Conservation (phyloP, 257 asterid species). For the Solanum medicagineum region DNA sequence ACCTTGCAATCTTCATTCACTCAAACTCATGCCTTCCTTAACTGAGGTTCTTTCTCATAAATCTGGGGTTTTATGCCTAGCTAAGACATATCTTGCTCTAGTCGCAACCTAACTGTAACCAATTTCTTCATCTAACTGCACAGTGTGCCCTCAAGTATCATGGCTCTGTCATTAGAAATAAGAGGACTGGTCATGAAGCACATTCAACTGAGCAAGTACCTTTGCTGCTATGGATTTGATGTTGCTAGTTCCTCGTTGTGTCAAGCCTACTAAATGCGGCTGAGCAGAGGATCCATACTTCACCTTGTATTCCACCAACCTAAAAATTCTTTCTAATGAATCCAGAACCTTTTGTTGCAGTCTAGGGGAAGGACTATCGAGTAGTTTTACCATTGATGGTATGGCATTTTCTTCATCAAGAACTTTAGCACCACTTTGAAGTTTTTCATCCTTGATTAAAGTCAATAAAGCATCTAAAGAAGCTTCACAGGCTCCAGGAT, state of each 20-base stretch:
- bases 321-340: conserved; percentile 43
- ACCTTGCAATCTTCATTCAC: neutral
- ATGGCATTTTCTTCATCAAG: conserved; percentile 42
- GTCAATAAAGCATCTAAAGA: conserved; percentile 58
- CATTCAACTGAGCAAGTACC: conserved; percentile 45
- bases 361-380: conserved; percentile 24
- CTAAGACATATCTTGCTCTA: neutral
- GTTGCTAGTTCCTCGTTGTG: conserved; percentile 35
- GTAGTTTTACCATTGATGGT: conserved; percentile 29
- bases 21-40: neutral
- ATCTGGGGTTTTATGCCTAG: neutral
- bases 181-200: conserved; percentile 43
- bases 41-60: neutral
- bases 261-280: conserved; percentile 44
- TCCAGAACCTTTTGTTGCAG: conserved; percentile 47
- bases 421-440: conserved; percentile 46
- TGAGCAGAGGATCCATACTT: conserved; percentile 35
- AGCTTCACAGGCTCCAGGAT: conserved; percentile 41
- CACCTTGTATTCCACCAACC: conserved; percentile 31
- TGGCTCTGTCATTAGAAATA: neutral
- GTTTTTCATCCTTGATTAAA: conserved; percentile 26
- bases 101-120: neutral
- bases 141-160: neutral
- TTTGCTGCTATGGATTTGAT: conserved; percentile 45
- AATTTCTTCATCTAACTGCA: neutral